Evolutionary conservation across 805 yeast species (phyloP), one percentile per base, ranked within the genome.

Genomic region (Nakazawaea anatomiae): DNA sequence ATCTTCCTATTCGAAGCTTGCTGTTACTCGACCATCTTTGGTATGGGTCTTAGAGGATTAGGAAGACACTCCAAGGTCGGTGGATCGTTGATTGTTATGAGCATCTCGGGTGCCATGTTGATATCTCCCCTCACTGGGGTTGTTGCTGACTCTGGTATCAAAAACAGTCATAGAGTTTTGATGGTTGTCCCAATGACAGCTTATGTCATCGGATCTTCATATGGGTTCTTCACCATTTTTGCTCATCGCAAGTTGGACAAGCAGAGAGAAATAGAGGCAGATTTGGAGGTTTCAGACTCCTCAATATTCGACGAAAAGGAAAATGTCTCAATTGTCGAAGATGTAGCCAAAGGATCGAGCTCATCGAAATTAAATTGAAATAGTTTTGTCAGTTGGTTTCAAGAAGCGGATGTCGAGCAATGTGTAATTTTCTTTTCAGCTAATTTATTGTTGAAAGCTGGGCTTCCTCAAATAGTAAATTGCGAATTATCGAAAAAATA

Each of bases 101-200:
- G 63, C 14, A 61, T 62, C 42, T 43, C 56, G 18, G 67, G 66
- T 39, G 57, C 59, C 44, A 47, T 54, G 18, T 47, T 60, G 39
- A 55, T 61, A 58, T 60, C 62, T 4, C 51, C 62, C 27, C 58
- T 61, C 18, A 52, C 62, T n/a, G 57, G 62, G 45, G 44, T 60
- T 10, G 59, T 63, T 35, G 60, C 59, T 4, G 61, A 62, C 59
- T 57, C 63, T 7, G 46, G 55, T 12, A 41, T 63, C 6, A 28
- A 52, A 5, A 54, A 57, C 27, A 39, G 58, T 35, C 47, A 44
- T 25, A 49, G 52, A 34, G 44, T 44, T 1, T 59, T 55, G 54
- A 57, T 62, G 60, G 58, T 63, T 18, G 60, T 46, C 3, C 61
- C 63, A 5, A 44, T 62, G 56, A 52, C 58, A 31, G 65, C 62